Evolutionary conservation across 805 yeast species (phyloP).

Genomic region (Grigorovia transvaalensis): DNA sequence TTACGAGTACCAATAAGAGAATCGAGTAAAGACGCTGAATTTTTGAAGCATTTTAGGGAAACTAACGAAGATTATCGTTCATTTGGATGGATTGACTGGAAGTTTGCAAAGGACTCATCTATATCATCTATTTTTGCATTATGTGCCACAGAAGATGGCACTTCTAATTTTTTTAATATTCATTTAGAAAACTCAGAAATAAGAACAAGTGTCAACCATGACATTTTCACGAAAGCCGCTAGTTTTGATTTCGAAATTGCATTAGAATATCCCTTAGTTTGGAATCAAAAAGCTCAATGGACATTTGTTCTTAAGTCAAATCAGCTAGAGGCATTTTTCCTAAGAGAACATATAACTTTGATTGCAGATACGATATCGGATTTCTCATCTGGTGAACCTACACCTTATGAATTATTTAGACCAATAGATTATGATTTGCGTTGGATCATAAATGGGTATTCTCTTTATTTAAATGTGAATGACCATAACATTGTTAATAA

Average conservation of each 20-base stretch:
- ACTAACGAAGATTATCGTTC: slow-evolving; percentile 42
- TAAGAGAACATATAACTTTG: slow-evolving; percentile 74
- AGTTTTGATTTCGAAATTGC: slow-evolving; percentile 44
- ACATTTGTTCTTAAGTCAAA: slow-evolving; percentile 41
- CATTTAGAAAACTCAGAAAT: slow-evolving; percentile 49
- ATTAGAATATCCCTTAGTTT: slow-evolving; percentile 60
- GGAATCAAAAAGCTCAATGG: slow-evolving; percentile 80
- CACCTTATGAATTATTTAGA: slow-evolving; percentile 65
- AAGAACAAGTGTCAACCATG: slow-evolving; percentile 83
- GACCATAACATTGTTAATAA: slow-evolving; percentile 82
- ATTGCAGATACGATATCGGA: slow-evolving; percentile 66
- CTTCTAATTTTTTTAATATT: slow-evolving; percentile 38
- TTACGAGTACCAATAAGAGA: slow-evolving; percentile 79
- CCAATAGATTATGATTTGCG: slow-evolving; percentile 55
- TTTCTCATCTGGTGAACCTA: slow-evolving; percentile 60
- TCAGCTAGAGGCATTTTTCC: slow-evolving; percentile 48
- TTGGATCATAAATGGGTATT: slow-evolving; percentile 51
- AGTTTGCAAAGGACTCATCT: slow-evolving; percentile 43
- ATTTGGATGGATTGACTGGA: slow-evolving; percentile 87
- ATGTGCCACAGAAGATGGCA: slow-evolving; percentile 47
- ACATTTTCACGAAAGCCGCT: slow-evolving; percentile 55
- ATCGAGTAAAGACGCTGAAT: slow-evolving; percentile 58
- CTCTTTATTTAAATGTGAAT: slow-evolving; percentile 67
- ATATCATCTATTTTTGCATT: slow-evolving; percentile 39
- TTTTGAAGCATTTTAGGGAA: slow-evolving; percentile 25